These are phyloP conservation scores for Candida sakaeoensis DNA, from an alignment of 805 yeast species.

Conservation along the genomic window DNA sequence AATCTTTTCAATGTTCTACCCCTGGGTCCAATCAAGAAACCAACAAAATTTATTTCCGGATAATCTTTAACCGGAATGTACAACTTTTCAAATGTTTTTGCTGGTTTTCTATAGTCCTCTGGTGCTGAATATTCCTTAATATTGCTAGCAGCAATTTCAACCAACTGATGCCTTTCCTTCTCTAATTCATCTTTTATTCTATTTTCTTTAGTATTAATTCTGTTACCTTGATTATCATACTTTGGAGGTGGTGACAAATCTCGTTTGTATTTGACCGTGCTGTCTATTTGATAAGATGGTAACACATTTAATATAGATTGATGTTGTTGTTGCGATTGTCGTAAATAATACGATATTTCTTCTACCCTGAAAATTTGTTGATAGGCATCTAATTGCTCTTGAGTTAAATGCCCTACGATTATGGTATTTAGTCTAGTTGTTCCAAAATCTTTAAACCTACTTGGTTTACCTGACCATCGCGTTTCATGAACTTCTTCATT, in stretches of 20 bases:
- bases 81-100: constrained; percentile 71
- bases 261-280: constrained; percentile 36
- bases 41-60: constrained; percentile 92
- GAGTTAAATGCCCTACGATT: constrained; percentile 42
- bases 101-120: constrained; percentile 65
- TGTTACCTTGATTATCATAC: constrained; percentile 78
- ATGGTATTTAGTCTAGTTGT: constrained; percentile 26
- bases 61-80: constrained; percentile 81
- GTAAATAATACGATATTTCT: constrained; percentile 65
- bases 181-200: constrained; percentile 61
- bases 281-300: constrained; percentile 33
- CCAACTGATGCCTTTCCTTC: constrained; percentile 72
- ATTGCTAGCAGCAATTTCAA: constrained; percentile 67
- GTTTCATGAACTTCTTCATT: constrained; percentile 16
- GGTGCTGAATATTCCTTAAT: constrained; percentile 84
- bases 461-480: constrained; percentile 32
- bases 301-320: constrained; percentile 43
- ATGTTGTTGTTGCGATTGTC: constrained; percentile 24
- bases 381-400: constrained; percentile 78
- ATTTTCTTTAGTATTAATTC: constrained; percentile 79
- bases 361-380: constrained; percentile 69
- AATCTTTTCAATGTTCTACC: constrained; percentile 82
- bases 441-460: constrained; percentile 22
- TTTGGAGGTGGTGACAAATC: constrained; percentile 93
- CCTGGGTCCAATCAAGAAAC: constrained; percentile 89